Evolutionary conservation across 2,329 filamentous ascomycete genomes (phyloP).

Genomic region (Xylaria sp.): DNA sequence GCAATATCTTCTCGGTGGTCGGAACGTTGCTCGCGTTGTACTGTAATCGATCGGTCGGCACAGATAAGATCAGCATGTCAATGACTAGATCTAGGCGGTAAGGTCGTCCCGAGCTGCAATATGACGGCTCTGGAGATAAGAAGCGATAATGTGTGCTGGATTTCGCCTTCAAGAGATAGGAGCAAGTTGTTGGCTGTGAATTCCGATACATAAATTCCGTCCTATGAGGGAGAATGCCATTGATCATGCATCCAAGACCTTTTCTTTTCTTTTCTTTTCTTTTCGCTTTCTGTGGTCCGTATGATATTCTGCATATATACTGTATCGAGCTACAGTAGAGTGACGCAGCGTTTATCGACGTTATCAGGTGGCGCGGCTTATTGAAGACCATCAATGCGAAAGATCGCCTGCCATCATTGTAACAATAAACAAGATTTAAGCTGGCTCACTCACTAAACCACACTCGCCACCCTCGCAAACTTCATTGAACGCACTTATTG

Average conservation of each 20-base stretch:
- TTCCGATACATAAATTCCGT: constrained; percentile 3
- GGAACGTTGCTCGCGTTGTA: too few species aligned
- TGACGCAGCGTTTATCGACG: constrained; percentile 17
- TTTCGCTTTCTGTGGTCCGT: not conserved
- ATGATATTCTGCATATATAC: not conserved
- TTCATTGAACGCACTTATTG: not conserved
- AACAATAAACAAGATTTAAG: not conserved
- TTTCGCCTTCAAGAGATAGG: constrained; percentile 1
- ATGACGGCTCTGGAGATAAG: not conserved
- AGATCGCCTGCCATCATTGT: not conserved
- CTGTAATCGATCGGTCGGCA: constrained; percentile 1
- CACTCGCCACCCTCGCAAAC: not conserved
- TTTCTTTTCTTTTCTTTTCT: too few species aligned
- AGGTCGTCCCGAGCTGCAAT: not conserved
- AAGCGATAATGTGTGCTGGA: not conserved
- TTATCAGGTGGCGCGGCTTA: constrained; percentile 19
- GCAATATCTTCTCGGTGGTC: not conserved
- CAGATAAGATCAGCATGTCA: constrained; percentile 14
- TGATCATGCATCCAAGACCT: not conserved
- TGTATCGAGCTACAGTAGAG: not conserved
- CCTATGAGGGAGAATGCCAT: not conserved
- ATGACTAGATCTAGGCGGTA: not conserved
- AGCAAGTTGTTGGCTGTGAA: constrained; percentile 15
- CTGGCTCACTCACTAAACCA: not conserved
- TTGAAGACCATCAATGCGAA: constrained; percentile 6